Conservation (phyloP, 2,329 filamentous ascomycete genomes). For the Pyrenophora graminea region DNA sequence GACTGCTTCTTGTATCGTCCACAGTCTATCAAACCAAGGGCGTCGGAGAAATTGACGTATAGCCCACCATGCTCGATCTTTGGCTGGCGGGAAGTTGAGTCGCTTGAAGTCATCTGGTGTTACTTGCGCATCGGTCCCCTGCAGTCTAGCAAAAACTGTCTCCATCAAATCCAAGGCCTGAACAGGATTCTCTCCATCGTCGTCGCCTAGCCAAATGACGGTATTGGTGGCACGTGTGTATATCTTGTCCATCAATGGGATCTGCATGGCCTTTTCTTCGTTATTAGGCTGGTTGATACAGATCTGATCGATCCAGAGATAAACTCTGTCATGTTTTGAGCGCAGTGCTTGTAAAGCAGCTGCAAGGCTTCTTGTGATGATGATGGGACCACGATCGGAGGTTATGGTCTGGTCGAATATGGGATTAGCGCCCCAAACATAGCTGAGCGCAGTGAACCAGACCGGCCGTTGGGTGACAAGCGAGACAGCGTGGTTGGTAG, state of each 20-base stretch:
- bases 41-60: conserved; percentile 21
- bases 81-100: conserved; percentile 16
- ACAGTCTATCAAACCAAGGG: conserved; percentile 29
- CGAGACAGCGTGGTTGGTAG: conserved; percentile 29
- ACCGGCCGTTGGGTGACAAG: conserved; percentile 12
- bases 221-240: conserved; percentile 34
- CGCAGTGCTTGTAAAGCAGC: conserved; percentile 23
- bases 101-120: conserved; percentile 22
- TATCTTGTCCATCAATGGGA: conserved; percentile 32
- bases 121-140: conserved; percentile 20
- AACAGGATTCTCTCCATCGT: conserved; percentile 15
- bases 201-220: conserved; percentile 35
- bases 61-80: conserved; percentile 19
- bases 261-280: conserved; percentile 30
- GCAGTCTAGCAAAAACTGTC: conserved; percentile 15
- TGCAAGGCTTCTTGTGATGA: conserved; percentile 25
- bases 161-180: conserved; percentile 25
- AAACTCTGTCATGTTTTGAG: conserved; percentile 19
- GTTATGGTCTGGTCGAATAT: conserved; percentile 18
- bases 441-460: conserved; percentile 32
- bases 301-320: conserved; percentile 32
- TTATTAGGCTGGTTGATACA: conserved; percentile 22
- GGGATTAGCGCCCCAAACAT: conserved; percentile 27
- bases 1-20: conserved; percentile 32
- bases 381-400: conserved; percentile 9